Evolutionary conservation across 306 rosid genomes (phyloP).

Genomic region (Vachellia pachyceras): DNA sequence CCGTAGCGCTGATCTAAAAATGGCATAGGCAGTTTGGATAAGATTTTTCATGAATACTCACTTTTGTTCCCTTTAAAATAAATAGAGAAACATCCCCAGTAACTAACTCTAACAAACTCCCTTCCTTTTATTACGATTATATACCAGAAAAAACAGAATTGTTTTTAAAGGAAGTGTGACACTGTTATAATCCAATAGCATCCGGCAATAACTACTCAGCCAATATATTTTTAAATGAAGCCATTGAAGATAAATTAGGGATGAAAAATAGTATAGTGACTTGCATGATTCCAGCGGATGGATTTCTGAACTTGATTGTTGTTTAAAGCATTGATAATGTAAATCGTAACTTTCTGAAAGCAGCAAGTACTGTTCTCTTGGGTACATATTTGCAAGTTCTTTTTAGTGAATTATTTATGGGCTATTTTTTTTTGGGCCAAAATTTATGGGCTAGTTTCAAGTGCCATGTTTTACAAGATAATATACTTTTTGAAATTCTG

Average conservation of each 20-base stretch:
- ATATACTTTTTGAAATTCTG: background rate
- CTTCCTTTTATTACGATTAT: no score
- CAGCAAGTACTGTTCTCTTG: background rate
- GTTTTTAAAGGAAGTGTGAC: background rate
- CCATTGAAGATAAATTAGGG: slow-evolving; percentile 9
- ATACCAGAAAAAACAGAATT: background rate
- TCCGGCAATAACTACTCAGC: background rate
- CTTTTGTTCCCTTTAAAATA: background rate
- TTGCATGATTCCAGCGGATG: background rate
- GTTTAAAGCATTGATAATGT: background rate
- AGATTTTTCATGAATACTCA: background rate
- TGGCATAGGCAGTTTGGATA: slow-evolving; percentile 16
- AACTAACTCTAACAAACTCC: background rate
- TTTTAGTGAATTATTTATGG: background rate
- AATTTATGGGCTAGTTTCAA: background rate
- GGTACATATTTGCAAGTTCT: background rate
- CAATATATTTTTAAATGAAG: background rate
- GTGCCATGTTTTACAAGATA: slow-evolving; percentile 2
- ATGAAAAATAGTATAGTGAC: background rate
- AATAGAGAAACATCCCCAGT: background rate
- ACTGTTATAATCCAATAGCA: background rate
- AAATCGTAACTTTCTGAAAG: background rate
- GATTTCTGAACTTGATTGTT: slow-evolving; percentile 24
- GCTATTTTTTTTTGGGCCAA: no score
- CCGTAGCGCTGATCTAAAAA: background rate